Percentiles rank a stretch among this genome's conserved stretches.
These are phyloP conservation scores for Hevea brasiliensis DNA, from an alignment of 345 rosid species.

Conservation along the genomic window DNA sequence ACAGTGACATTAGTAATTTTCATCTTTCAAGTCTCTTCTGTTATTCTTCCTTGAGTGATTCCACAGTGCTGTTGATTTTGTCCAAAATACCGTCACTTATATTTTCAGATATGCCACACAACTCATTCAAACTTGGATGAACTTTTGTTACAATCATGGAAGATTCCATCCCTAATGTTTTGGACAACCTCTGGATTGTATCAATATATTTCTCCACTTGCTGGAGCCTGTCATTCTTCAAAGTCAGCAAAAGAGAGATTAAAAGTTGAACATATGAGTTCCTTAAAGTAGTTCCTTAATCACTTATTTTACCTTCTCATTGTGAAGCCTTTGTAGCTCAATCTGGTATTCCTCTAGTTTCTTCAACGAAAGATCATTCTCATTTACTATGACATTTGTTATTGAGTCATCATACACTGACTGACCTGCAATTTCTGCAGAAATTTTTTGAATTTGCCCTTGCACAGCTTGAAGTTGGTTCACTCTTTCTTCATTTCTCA, in stretches of 20 bases:
- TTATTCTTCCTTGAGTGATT: constrained; percentile 79
- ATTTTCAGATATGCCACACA: constrained; percentile 89
- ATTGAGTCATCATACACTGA: constrained; percentile 64
- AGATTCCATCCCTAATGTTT: constrained; percentile 86
- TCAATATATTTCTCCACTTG: constrained; percentile 75
- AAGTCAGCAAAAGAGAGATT: constrained; percentile 18
- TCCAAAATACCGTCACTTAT: constrained; percentile 78
- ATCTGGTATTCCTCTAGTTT: constrained; percentile 86
- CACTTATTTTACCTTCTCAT: constrained; percentile 67
- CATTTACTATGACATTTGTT: constrained; percentile 60
- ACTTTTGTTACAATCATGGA: constrained; percentile 95
- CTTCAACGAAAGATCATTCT: constrained; percentile 84
- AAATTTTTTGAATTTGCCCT: constrained; percentile 78
- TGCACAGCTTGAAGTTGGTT: constrained; percentile 72
- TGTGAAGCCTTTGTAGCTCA: constrained; percentile 79
- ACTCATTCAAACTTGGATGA: constrained; percentile 86
- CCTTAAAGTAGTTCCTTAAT: not conserved
- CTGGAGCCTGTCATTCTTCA: constrained; percentile 83
- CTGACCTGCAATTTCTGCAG: constrained; percentile 84
- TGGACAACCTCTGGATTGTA: constrained; percentile 57
- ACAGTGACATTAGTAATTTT: constrained; percentile 17
- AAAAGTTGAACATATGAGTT: not conserved
- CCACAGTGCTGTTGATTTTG: constrained; percentile 74
- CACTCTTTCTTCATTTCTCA: constrained; percentile 82
- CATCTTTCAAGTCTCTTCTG: constrained; percentile 80